Percentiles rank a stretch among this genome's conserved stretches.
Conservation (phyloP, 805 yeast species). For the Wickerhamiella spandovensis region DNA sequence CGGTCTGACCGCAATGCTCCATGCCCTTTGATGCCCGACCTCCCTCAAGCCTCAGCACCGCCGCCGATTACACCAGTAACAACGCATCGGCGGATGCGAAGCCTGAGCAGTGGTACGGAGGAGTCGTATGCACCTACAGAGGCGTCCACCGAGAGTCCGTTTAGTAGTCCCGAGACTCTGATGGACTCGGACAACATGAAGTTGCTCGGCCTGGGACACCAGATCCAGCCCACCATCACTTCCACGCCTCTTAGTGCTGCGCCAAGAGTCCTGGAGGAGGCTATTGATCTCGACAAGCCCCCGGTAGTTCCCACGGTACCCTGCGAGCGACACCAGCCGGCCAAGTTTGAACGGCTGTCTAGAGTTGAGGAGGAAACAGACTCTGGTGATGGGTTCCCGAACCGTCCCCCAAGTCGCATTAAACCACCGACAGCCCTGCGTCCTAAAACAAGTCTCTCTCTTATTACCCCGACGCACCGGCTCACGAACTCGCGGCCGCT, state of each 20-base stretch:
- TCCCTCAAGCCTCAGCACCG: not conserved
- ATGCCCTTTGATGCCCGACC: too few species aligned
- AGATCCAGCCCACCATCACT: not conserved
- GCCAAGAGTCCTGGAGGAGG: not conserved
- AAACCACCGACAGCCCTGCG: not conserved
- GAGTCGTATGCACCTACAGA: not conserved
- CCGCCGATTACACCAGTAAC: not conserved
- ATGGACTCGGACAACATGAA: not conserved
- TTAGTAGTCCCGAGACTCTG: not conserved
- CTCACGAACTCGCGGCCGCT: too few species aligned
- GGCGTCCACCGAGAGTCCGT: not conserved
- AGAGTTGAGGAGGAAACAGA: not conserved
- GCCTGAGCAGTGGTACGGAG: not conserved
- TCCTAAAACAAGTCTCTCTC: not conserved
- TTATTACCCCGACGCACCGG: not conserved
- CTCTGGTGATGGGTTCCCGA: not conserved
- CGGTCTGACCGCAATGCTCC: not conserved
- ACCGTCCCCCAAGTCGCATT: not conserved
- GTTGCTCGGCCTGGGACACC: not conserved
- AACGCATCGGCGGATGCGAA: not conserved
- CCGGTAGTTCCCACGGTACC: not conserved
- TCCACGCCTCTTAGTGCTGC: not conserved
- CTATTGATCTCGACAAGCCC: not conserved
- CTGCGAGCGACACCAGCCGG: not conserved
- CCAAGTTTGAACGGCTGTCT: not conserved